A percentile compares a stretch with the other conserved stretches of the same genome.
Conservation (phyloP, 2,329 filamentous ascomycete species). For the Hypoxylon sp. region DNA sequence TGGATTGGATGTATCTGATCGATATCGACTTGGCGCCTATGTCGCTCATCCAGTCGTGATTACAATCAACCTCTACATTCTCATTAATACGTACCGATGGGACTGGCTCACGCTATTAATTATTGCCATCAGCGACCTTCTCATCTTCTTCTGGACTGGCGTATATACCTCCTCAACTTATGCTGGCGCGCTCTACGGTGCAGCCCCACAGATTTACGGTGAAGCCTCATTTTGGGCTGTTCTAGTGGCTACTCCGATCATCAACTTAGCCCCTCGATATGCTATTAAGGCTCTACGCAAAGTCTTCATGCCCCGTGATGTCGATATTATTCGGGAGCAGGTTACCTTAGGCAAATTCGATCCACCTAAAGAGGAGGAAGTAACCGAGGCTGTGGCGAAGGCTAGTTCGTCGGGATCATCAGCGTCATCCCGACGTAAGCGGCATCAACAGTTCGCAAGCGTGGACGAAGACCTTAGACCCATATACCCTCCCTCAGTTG, state of each 20-base stretch:
- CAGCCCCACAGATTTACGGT: constrained; percentile 83
- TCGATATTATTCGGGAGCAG: constrained; percentile 97
- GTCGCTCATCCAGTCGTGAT: constrained; percentile 87
- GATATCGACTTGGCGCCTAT: constrained; percentile 87
- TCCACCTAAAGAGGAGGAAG: constrained; percentile 66
- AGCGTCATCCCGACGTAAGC: constrained; percentile 67
- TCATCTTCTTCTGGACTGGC: constrained; percentile 97
- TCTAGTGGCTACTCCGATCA: constrained; percentile 81
- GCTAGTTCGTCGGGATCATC: constrained; percentile 57
- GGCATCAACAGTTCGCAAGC: constrained; percentile 72
- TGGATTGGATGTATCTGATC: constrained; percentile 83
- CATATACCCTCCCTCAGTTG: constrained; percentile 93
- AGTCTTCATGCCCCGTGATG: constrained; percentile 91
- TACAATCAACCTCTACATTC: constrained; percentile 92
- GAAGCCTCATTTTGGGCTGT: constrained; percentile 90
- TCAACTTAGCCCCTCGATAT: constrained; percentile 91
- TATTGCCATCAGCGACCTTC: constrained; percentile 83
- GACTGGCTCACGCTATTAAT: constrained; percentile 95
- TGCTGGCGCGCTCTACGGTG: constrained; percentile 77
- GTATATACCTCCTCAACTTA: constrained; percentile 75
- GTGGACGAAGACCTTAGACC: constrained; percentile 90
- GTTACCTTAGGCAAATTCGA: constrained; percentile 86
- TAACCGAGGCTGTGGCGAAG: constrained; percentile 58
- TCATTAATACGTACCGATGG: constrained; percentile 98
- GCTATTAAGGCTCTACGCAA: constrained; percentile 90